Evolutionary conservation across 2,329 filamentous ascomycete genomes (phyloP).

Genomic region (Nemania sp.): DNA sequence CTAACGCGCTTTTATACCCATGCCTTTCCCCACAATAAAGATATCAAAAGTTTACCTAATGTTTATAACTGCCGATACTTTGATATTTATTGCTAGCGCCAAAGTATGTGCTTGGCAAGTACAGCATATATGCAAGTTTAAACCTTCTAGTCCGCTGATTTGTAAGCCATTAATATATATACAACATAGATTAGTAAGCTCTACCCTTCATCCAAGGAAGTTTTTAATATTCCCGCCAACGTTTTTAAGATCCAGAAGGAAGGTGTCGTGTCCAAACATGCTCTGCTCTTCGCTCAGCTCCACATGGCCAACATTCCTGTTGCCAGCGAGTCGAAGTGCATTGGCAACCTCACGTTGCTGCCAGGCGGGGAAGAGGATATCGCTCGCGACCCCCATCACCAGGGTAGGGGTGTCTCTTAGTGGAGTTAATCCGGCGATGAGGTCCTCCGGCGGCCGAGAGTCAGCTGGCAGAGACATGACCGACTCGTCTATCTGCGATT

Average conservation of each 20-base stretch:
- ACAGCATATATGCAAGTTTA: too few relatives aligned
- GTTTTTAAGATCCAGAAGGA: slow-evolving; percentile 90
- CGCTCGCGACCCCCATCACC: slow-evolving; percentile 93
- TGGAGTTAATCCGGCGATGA: slow-evolving; percentile 78
- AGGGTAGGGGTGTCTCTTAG: slow-evolving; percentile 83
- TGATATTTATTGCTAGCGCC: too few relatives aligned
- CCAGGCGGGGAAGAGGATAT: slow-evolving; percentile 98
- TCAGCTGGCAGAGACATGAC: slow-evolving; percentile 49
- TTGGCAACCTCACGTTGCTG: slow-evolving; percentile 95
- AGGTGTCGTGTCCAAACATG: slow-evolving; percentile 96
- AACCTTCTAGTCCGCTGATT: too few relatives aligned
- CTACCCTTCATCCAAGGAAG: slow-evolving; percentile 78
- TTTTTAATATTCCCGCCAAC: slow-evolving; percentile 85
- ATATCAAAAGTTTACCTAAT: too few relatives aligned
- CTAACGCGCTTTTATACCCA: too few relatives aligned
- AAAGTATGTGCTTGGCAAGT: too few relatives aligned
- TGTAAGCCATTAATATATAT: too few relatives aligned
- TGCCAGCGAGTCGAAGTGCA: slow-evolving; percentile 81
- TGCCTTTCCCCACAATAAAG: too few relatives aligned
- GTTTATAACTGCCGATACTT: too few relatives aligned
- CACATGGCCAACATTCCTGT: slow-evolving; percentile 83
- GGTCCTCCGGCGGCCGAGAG: slow-evolving; percentile 77
- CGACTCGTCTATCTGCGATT: slow-evolving; percentile 52
- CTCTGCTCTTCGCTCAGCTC: slow-evolving; percentile 95
- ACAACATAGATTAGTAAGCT: too few relatives aligned